These are phyloP conservation scores for Mucor irregularis DNA, from an alignment of 371 early-diverging fungal species.

Conservation along the genomic window DNA sequence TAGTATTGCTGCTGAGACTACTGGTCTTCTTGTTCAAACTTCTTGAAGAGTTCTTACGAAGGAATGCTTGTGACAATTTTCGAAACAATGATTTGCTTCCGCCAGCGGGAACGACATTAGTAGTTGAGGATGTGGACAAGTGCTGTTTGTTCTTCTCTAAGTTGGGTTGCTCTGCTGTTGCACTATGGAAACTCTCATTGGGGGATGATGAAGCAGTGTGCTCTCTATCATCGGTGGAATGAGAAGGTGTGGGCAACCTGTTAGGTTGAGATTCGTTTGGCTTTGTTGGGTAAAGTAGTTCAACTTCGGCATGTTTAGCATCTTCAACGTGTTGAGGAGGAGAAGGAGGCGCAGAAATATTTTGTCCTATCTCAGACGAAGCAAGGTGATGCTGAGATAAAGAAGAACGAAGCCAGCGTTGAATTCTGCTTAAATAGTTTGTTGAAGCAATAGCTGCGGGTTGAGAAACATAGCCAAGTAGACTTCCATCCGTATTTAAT, in stretches of 20 bases:
- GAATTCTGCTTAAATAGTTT: slow-evolving; percentile 41
- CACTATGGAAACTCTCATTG: slow-evolving; percentile 2
- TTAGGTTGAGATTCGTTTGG: neutral
- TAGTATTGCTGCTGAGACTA: slow-evolving; percentile 2
- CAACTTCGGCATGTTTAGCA: slow-evolving; percentile 12
- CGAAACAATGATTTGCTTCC: slow-evolving; percentile 28
- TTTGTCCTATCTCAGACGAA: neutral
- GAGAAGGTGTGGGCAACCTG: slow-evolving; percentile 12
- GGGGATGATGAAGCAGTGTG: neutral
- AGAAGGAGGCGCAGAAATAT: slow-evolving; percentile 4
- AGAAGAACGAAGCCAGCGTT: slow-evolving; percentile 49
- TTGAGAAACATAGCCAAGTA: slow-evolving; percentile 30
- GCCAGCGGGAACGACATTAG: neutral
- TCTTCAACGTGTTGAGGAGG: slow-evolving; percentile 18
- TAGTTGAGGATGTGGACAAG: neutral
- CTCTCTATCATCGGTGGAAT: slow-evolving; percentile 11
- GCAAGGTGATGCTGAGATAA: slow-evolving; percentile 40
- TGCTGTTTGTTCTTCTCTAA: neutral
- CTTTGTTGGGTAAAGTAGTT: neutral
- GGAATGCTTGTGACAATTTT: slow-evolving; percentile 25
- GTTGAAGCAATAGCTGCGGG: slow-evolving; percentile 36
- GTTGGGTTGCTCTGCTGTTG: neutral
- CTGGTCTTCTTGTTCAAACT: slow-evolving; percentile 16
- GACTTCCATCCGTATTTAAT: slow-evolving; percentile 7
- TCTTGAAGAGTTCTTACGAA: slow-evolving; percentile 23